phyloP scores from a whole-genome alignment of 75 land plant genomes.

The Selaginella moellendorffii region DNA sequence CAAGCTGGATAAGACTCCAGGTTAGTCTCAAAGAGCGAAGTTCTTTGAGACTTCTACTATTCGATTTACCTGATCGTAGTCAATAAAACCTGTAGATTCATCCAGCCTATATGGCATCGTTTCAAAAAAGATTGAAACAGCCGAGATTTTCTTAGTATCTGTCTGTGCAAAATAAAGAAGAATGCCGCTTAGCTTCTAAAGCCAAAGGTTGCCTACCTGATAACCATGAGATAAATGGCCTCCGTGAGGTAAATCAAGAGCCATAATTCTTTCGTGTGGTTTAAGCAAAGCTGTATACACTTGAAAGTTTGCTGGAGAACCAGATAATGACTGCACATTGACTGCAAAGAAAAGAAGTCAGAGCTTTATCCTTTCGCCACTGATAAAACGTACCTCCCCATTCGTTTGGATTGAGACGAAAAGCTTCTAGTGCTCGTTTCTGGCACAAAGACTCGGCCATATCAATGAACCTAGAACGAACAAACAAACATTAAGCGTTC shows the following conservation, averaged over 20 bases:
- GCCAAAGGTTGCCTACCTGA: too few relatives aligned
- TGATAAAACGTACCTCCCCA: conserved; percentile 55
- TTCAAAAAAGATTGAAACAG: conserved; percentile 78
- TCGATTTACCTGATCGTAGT: conserved; percentile 61
- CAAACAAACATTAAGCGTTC: not conserved
- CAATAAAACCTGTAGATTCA: conserved; percentile 68
- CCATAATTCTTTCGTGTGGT: conserved; percentile 80
- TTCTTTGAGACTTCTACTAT: not conserved
- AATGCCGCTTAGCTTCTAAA: not conserved
- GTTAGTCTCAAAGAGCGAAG: not conserved
- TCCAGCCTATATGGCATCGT: conserved; percentile 74
- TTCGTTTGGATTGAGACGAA: conserved; percentile 46
- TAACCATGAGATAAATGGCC: conserved; percentile 77
- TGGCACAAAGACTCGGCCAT: conserved; percentile 73
- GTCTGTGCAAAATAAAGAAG: conserved; percentile 47
- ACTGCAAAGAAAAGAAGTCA: conserved; percentile 23
- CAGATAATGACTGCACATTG: conserved; percentile 53
- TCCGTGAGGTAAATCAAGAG: conserved; percentile 78
- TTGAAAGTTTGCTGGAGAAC: conserved; percentile 53
- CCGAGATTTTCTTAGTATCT: conserved; percentile 81
- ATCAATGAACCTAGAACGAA: conserved; percentile 34
- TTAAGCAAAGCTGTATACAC: conserved; percentile 50
- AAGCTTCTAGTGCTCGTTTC: conserved; percentile 65
- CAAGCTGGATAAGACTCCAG: conserved; percentile 32
- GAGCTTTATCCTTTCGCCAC: not conserved